A percentile compares a stretch with the other conserved stretches of the same genome.
Evolutionary conservation across 164 flowering plant genomes (phyloP).

Genomic region (Sextonia rubra): DNA sequence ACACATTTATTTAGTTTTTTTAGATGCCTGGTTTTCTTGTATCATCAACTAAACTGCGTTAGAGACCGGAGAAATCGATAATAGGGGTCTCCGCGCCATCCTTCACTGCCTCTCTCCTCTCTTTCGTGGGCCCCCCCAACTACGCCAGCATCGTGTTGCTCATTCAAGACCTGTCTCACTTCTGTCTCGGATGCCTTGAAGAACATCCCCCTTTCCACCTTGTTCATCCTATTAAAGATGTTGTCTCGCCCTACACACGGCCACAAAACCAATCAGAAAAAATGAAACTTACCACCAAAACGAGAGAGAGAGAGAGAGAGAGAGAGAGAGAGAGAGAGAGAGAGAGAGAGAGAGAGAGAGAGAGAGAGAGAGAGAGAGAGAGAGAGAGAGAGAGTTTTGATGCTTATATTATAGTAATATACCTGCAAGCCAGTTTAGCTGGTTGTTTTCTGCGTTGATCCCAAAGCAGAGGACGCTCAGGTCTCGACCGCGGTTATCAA

Average conservation of each 20-base stretch:
- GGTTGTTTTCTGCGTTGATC: slow-evolving; percentile 38
- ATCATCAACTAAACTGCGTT: background rate
- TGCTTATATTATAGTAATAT: background rate
- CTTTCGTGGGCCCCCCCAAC: slow-evolving; percentile 17
- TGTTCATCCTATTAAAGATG: slow-evolving; percentile 32
- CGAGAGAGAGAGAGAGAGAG: too few species aligned
- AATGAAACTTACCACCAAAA: background rate
- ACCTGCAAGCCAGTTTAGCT: slow-evolving; percentile 48
- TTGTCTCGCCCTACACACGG: slow-evolving; percentile 32
- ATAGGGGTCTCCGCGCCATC: slow-evolving; percentile 7
- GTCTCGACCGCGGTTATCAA: slow-evolving; percentile 40
- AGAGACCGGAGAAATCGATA: slow-evolving; percentile 12
- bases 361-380: too few species aligned
- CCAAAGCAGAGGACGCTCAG: slow-evolving; percentile 53
- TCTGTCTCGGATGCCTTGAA: slow-evolving; percentile 27
- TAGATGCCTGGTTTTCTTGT: too few species aligned
- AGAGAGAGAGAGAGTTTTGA: too few species aligned
- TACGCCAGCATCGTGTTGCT: slow-evolving; percentile 14
- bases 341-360: too few species aligned
- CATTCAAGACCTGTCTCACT: slow-evolving; percentile 22
- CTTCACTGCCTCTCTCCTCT: slow-evolving; percentile 6
- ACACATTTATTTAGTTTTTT: too few species aligned
- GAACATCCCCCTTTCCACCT: slow-evolving; percentile 47
- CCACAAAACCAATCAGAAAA: background rate
- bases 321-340: too few species aligned